A percentile compares a stretch with the other conserved stretches of the same genome.
Conservation (phyloP, 2,329 filamentous ascomycete species). For the Fusarium agapanthi region DNA sequence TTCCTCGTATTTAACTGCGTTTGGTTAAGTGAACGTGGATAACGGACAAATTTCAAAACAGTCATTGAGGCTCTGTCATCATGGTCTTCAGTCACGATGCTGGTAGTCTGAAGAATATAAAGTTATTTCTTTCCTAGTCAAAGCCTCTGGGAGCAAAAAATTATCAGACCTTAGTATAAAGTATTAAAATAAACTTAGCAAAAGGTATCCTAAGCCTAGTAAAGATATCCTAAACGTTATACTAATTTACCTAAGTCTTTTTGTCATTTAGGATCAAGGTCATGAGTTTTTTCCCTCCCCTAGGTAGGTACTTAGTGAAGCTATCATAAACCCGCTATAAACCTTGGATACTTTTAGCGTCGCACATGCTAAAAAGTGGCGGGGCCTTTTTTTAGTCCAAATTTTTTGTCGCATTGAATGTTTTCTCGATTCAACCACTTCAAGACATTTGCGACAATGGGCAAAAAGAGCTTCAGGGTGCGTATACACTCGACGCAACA, state of each 20-base stretch:
- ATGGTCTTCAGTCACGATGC: background rate
- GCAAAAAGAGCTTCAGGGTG: conserved; percentile 51
- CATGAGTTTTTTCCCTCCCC: too few species aligned
- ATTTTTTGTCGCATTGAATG: conserved; percentile 41
- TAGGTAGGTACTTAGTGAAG: background rate
- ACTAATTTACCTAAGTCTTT: too few species aligned
- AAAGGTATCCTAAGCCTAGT: too few species aligned
- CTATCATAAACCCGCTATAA: conserved; percentile 1
- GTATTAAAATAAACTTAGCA: too few species aligned
- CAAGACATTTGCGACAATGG: conserved; percentile 46
- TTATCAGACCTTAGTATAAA: too few species aligned
- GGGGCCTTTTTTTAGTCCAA: conserved; percentile 34
- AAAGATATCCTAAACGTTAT: too few species aligned
- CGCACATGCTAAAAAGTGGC: conserved; percentile 31
- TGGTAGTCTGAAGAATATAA: background rate
- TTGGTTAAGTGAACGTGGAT: background rate
- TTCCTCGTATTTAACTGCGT: background rate
- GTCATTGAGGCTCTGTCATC: background rate
- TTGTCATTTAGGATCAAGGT: too few species aligned
- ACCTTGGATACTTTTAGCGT: conserved; percentile 34
- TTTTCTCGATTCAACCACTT: conserved; percentile 18
- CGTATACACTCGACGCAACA: conserved; percentile 1
- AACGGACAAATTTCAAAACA: background rate
- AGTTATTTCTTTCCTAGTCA: too few species aligned
- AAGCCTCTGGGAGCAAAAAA: too few species aligned